These are phyloP conservation scores for Vitis cinerea DNA, from an alignment of 164 flowering plant species.

Conservation along the genomic window DNA sequence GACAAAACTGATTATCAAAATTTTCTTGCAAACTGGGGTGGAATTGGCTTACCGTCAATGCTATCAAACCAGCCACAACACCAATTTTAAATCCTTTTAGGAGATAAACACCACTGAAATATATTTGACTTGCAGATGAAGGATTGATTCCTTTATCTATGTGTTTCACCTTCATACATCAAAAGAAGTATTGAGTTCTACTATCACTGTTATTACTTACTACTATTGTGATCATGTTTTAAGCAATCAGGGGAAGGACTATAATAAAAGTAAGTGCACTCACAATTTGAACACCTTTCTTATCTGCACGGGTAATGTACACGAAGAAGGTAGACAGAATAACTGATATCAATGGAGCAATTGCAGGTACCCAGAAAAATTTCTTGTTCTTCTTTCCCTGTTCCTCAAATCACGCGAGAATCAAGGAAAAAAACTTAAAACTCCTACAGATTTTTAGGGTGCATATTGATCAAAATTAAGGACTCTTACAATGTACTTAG, in stretches of 20 bases:
- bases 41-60: slow-evolving; percentile 58
- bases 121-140: slow-evolving; percentile 56
- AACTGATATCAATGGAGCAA: slow-evolving; percentile 87
- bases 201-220: neutral
- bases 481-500: slow-evolving; percentile 73
- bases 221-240: neutral
- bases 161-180: slow-evolving; percentile 56
- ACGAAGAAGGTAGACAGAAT: slow-evolving; percentile 79
- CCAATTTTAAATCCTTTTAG: slow-evolving; percentile 70
- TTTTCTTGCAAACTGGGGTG: neutral
- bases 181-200: slow-evolving; percentile 3
- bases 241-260: neutral
- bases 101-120: slow-evolving; percentile 56
- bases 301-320: slow-evolving; percentile 76
- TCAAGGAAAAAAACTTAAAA: neutral
- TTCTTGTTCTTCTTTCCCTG: slow-evolving; percentile 91
- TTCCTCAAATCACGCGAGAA: slow-evolving; percentile 15
- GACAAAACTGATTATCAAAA: neutral
- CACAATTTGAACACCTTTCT: slow-evolving; percentile 83
- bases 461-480: neutral
- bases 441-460: neutral
- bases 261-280: slow-evolving; percentile 18
- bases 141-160: slow-evolving; percentile 77
- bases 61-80: slow-evolving; percentile 79
- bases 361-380: slow-evolving; percentile 85